phyloP scores from a whole-genome alignment of 2,329 filamentous ascomycete genomes.

The Xylaria sp. region DNA sequence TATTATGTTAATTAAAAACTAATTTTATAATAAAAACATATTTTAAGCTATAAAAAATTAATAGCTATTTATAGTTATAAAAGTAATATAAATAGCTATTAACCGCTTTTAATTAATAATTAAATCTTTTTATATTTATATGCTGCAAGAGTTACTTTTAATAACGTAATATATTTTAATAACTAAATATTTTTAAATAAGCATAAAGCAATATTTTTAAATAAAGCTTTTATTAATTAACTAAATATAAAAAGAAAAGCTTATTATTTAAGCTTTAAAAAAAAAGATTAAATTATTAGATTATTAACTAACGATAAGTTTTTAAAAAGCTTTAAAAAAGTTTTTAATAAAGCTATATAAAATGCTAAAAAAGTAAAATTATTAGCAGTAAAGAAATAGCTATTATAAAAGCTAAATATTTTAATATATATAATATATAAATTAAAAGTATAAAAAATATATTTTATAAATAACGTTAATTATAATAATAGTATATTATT shows the following conservation, averaged over 20 bases:
- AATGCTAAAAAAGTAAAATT: not conserved
- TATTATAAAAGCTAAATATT: not conserved
- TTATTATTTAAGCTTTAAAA: not conserved
- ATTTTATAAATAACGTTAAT: not conserved
- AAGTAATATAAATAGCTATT: not conserved
- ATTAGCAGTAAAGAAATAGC: not conserved
- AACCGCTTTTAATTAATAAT: not conserved
- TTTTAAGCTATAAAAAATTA: not conserved
- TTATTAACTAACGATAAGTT: slow-evolving; percentile 8
- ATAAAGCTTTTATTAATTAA: not conserved
- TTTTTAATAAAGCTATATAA: not conserved
- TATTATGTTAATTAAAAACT: not conserved
- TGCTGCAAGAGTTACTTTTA: not conserved
- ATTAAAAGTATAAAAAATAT: not conserved
- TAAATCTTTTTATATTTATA: not conserved
- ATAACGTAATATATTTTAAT: not conserved
- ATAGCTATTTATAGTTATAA: not conserved
- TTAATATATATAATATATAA: not conserved
- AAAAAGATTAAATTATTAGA: not conserved
- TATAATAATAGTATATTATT: not conserved
- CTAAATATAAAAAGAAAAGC: not conserved
- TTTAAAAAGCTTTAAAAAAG: not conserved
- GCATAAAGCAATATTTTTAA: not conserved
- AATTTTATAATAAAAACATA: not conserved
- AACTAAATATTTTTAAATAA: not conserved